phyloP scores from a whole-genome alignment of 768 basidiomycete genomes.

The Phylloporus rhodoxanthus region DNA sequence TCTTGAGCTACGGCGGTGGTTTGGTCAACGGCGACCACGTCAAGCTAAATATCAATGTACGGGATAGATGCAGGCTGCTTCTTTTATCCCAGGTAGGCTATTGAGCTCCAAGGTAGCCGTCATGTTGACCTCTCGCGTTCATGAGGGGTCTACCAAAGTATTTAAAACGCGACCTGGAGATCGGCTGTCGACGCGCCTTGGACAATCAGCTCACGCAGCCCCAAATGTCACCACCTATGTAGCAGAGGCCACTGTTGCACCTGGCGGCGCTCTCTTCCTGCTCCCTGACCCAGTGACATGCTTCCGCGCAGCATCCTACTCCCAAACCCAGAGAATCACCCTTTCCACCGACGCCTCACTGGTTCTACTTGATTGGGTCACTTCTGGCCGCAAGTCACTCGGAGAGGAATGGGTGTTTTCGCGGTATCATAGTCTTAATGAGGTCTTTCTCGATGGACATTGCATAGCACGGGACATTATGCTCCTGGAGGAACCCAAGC shows the following conservation, averaged over 20 bases:
- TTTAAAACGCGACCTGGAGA: conserved; percentile 74
- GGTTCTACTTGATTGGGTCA: conserved; percentile 86
- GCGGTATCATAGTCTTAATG: conserved; percentile 79
- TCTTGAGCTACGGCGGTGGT: conserved; percentile 87
- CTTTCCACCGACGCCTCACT: conserved; percentile 57
- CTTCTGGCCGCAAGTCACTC: conserved; percentile 74
- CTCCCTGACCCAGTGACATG: conserved; percentile 93
- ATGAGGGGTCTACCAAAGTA: conserved; percentile 88
- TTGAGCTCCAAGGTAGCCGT: background rate
- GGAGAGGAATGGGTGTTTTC: conserved; percentile 91
- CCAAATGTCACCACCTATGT: conserved; percentile 50
- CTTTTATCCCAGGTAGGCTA: conserved; percentile 76
- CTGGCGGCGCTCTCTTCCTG: conserved; percentile 60
- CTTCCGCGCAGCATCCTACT: conserved; percentile 78
- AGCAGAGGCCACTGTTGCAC: conserved; percentile 51
- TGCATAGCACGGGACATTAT: conserved; percentile 72
- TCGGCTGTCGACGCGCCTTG: conserved; percentile 42
- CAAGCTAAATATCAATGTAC: conserved; percentile 55
- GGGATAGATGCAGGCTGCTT: conserved; percentile 51
- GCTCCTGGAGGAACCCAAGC: conserved; percentile 58
- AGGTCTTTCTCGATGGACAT: conserved; percentile 61
- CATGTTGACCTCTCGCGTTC: conserved; percentile 1
- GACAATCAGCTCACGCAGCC: conserved; percentile 5
- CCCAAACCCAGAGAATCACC: conserved; percentile 75
- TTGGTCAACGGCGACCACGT: conserved; percentile 82